A percentile compares a stretch with the other conserved stretches of the same genome.
These are phyloP conservation scores for Xylariaceae sp. DNA, from an alignment of 2,329 filamentous ascomycete species.

Conservation along the genomic window DNA sequence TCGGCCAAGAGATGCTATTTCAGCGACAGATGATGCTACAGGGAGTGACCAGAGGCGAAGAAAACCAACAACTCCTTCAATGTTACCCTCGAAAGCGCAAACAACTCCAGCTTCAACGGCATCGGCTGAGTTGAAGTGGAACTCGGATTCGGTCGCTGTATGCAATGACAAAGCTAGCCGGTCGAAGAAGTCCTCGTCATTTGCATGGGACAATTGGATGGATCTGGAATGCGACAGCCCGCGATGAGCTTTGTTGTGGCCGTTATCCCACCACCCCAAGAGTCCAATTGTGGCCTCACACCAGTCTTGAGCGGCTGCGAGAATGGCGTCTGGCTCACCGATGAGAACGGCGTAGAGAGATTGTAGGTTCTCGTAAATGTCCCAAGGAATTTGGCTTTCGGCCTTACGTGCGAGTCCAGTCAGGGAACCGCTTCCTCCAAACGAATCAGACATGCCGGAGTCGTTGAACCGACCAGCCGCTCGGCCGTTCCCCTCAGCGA, in stretches of 20 bases:
- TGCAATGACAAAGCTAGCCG: conserved; percentile 70
- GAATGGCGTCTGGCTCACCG: conserved; percentile 70
- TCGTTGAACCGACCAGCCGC: conserved; percentile 32
- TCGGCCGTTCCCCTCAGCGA: conserved; percentile 70
- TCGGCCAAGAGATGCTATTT: conserved; percentile 76
- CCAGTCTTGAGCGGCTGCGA: conserved; percentile 82
- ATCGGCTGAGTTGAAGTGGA: conserved; percentile 72
- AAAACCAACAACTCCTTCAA: conserved; percentile 70
- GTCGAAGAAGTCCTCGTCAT: conserved; percentile 67
- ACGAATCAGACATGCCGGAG: conserved; percentile 33
- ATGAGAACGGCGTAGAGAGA: conserved; percentile 77
- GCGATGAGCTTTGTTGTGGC: conserved; percentile 41
- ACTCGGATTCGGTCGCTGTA: conserved; percentile 63
- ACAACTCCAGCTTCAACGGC: conserved; percentile 77
- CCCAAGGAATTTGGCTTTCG: conserved; percentile 83
- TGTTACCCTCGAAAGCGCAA: conserved; percentile 76
- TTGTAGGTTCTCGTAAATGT: conserved; percentile 80
- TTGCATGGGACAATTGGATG: conserved; percentile 38
- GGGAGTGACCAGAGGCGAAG: conserved; percentile 77
- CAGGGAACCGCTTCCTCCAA: conserved; percentile 46
- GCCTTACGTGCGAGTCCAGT: conserved; percentile 70
- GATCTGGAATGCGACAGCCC: conserved; percentile 34
- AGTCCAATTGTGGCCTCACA: conserved; percentile 81
- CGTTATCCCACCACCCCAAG: conserved; percentile 89
- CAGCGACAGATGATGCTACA: conserved; percentile 71